Conservation (phyloP, 2,329 filamentous ascomycete genomes). For the Arthrobotrys iridis region DNA sequence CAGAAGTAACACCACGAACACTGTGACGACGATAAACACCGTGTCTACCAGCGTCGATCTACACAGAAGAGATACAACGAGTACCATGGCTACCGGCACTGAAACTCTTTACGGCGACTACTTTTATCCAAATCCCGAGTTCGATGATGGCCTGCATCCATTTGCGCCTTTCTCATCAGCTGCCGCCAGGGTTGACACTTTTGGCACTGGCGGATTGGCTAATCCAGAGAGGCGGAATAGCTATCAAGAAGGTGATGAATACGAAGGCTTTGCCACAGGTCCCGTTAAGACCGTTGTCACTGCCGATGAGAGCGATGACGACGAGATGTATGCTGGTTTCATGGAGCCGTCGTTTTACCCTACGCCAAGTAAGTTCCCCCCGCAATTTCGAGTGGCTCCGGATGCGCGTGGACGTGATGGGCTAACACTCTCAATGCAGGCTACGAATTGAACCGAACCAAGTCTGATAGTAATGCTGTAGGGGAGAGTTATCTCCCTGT, state of each 20-base stretch:
- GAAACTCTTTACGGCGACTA: slow-evolving; percentile 39
- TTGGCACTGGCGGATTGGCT: slow-evolving; percentile 87
- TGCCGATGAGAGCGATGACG: slow-evolving; percentile 71
- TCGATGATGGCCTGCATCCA: slow-evolving; percentile 67
- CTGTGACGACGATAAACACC: slow-evolving; percentile 32
- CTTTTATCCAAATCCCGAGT: slow-evolving; percentile 60
- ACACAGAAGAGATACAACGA: slow-evolving; percentile 38
- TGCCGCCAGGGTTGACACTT: slow-evolving; percentile 80
- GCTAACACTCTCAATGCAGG: slow-evolving; percentile 24
- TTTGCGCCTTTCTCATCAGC: slow-evolving; percentile 68
- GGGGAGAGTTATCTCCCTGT: slow-evolving; percentile 39
- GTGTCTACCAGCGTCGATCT: slow-evolving; percentile 25
- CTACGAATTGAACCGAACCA: slow-evolving; percentile 48
- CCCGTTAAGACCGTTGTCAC: slow-evolving; percentile 74
- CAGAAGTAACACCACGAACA: slow-evolving; percentile 41
- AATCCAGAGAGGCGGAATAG: slow-evolving; percentile 66
- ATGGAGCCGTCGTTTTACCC: slow-evolving; percentile 92
- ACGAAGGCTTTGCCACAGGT: slow-evolving; percentile 64
- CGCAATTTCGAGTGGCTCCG: background rate
- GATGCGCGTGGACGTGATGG: background rate
- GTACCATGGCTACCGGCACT: slow-evolving; percentile 21
- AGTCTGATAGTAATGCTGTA: slow-evolving; percentile 47
- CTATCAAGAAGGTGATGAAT: slow-evolving; percentile 50
- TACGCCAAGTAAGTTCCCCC: slow-evolving; percentile 62
- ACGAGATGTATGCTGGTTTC: slow-evolving; percentile 60